Evolutionary conservation across 2,329 filamentous ascomycete genomes (phyloP).

Genomic region (Balansia obtecta): DNA sequence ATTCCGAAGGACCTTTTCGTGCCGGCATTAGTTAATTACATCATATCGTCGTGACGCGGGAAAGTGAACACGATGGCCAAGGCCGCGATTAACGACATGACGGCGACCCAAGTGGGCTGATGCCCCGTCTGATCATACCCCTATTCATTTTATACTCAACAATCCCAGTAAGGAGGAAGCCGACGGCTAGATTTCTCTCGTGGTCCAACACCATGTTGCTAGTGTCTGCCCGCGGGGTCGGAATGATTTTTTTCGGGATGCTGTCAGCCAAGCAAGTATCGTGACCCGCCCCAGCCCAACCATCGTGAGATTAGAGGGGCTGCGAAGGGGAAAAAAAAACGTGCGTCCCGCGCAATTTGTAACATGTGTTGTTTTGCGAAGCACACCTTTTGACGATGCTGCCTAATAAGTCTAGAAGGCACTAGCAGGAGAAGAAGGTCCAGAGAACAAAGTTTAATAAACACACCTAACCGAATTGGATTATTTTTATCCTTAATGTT

Average conservation of each 20-base stretch:
- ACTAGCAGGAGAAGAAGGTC: too few species aligned
- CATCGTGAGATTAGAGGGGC: neutral
- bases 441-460: too few species aligned
- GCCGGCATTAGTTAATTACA: too few species aligned
- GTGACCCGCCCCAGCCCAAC: neutral
- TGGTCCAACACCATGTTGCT: neutral
- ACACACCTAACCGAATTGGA: too few species aligned
- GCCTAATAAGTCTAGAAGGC: neutral
- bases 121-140: too few species aligned
- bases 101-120: too few species aligned
- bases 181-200: neutral
- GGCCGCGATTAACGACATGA: too few species aligned
- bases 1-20: too few species aligned
- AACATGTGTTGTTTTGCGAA: neutral
- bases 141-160: too few species aligned
- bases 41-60: too few species aligned
- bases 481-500: too few species aligned
- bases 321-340: neutral
- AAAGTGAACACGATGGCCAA: too few species aligned
- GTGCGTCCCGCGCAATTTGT: neutral
- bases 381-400: neutral
- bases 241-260: neutral
- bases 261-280: neutral
- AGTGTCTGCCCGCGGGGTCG: neutral
- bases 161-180: neutral